A percentile compares a stretch with the other conserved stretches of the same genome.
These are phyloP conservation scores for Fraxinus pennsylvanica DNA, from an alignment of 257 asterid genomes.

Conservation along the genomic window DNA sequence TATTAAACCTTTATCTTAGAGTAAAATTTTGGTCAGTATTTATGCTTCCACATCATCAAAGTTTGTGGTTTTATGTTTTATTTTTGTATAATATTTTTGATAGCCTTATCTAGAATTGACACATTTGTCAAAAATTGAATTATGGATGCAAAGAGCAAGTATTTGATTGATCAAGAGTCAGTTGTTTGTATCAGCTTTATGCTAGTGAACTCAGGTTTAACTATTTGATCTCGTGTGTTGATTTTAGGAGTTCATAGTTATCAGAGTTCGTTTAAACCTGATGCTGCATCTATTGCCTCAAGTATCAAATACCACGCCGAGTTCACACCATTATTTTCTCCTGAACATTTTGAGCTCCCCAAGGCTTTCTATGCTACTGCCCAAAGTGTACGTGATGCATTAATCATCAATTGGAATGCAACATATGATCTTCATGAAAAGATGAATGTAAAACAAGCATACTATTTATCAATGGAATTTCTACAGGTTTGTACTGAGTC, in stretches of 20 bases:
- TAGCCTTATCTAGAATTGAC: not conserved
- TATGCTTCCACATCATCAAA: not conserved
- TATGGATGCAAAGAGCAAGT: not conserved
- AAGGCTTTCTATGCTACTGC: conserved; percentile 83
- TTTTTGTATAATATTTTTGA: not conserved
- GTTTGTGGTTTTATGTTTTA: not conserved
- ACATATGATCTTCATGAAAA: conserved; percentile 58
- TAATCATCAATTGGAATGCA: conserved; percentile 70
- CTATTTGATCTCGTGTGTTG: conserved; percentile 24
- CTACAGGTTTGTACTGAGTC: conserved; percentile 54
- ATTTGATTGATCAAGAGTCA: not conserved
- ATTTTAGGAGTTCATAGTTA: conserved; percentile 38
- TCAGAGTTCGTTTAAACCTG: conserved; percentile 38
- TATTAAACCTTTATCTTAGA: not conserved
- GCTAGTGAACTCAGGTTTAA: not conserved
- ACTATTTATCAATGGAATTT: conserved; percentile 86
- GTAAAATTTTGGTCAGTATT: not conserved
- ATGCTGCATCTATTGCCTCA: conserved; percentile 63
- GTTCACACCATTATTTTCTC: conserved; percentile 69
- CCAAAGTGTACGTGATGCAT: conserved; percentile 75
- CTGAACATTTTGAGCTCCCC: conserved; percentile 60
- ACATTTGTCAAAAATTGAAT: not conserved
- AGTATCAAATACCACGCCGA: conserved; percentile 74
- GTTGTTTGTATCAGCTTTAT: not conserved
- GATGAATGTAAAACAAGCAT: conserved; percentile 75